These are phyloP conservation scores for Scopulariopsis brevicaulis DNA, from an alignment of 2,329 filamentous ascomycete species.

Conservation along the genomic window DNA sequence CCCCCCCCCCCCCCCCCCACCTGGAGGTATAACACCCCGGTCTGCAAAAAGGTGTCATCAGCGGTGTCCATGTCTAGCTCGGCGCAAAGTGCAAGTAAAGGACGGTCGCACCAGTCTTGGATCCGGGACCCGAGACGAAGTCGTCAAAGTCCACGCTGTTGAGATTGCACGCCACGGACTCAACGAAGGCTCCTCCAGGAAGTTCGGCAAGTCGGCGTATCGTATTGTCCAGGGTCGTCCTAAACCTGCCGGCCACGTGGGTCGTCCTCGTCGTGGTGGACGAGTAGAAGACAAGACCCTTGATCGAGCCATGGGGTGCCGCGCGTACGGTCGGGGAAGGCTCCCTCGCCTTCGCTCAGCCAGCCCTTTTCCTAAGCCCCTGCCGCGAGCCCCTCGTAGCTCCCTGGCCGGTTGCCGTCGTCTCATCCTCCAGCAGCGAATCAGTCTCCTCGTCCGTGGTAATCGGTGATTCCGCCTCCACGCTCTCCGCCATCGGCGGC, in stretches of 20 bases:
- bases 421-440: background rate
- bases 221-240: constrained; percentile 38
- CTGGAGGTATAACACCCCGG: no score
- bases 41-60: constrained; percentile 73
- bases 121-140: constrained; percentile 67
- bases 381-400: constrained; percentile 17
- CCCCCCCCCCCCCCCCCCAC: no score
- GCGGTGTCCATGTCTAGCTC: constrained; percentile 90
- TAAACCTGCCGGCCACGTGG: constrained; percentile 54
- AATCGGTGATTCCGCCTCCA: background rate
- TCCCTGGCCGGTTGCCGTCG: constrained; percentile 6
- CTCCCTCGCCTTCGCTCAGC: constrained; percentile 12
- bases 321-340: constrained; percentile 13
- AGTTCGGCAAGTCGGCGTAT: constrained; percentile 40
- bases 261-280: constrained; percentile 80
- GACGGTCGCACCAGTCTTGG: constrained; percentile 41
- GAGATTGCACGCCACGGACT: constrained; percentile 62
- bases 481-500: background rate
- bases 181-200: constrained; percentile 25
- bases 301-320: constrained; percentile 33
- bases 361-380: constrained; percentile 36
- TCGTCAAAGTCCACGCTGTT: constrained; percentile 87
- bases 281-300: constrained; percentile 78
- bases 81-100: constrained; percentile 82
- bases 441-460: background rate